Evolutionary conservation across 1,284 basidiomycete species (phyloP).

Genomic region (Apiotrichum siamense): DNA sequence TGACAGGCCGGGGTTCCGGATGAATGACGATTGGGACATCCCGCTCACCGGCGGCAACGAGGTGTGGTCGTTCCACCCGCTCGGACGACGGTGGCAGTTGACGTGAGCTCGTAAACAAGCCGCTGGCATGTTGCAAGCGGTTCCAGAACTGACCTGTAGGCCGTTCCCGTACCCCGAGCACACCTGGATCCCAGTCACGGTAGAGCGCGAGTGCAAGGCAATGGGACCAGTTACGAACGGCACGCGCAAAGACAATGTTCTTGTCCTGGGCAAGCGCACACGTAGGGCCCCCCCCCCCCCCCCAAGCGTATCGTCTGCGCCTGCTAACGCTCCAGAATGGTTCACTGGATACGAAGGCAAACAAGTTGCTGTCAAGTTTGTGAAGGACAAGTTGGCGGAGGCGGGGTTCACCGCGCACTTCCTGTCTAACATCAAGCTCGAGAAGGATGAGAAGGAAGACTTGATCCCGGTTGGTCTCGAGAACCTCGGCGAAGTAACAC

Average conservation of each 20-base stretch:
- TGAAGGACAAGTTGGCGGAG: neutral
- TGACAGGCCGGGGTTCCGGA: neutral
- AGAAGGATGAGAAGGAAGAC: conserved; percentile 17
- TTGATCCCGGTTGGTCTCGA: conserved; percentile 32
- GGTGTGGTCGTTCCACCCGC: conserved; percentile 6
- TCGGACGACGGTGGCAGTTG: conserved; percentile 2
- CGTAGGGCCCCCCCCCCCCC: too few species aligned
- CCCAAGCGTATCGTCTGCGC: too few species aligned
- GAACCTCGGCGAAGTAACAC: conserved; percentile 20
- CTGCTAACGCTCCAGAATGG: too few species aligned
- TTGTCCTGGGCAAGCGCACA: conserved; percentile 6
- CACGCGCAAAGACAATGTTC: conserved; percentile 3
- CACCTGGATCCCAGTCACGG: conserved; percentile 25
- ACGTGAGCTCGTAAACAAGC: neutral
- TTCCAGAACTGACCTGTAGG: neutral
- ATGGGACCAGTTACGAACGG: conserved; percentile 15
- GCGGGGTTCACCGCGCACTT: neutral
- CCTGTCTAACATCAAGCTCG: neutral
- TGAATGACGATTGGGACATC: neutral
- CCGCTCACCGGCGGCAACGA: neutral
- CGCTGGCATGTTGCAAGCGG: neutral
- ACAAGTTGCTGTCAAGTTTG: too few species aligned
- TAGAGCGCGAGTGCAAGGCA: conserved; percentile 34
- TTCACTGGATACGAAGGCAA: too few species aligned
- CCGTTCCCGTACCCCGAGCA: conserved; percentile 20